These are phyloP conservation scores for Macaranga tanarius DNA, from an alignment of 441 rosid genomes.

Conservation along the genomic window DNA sequence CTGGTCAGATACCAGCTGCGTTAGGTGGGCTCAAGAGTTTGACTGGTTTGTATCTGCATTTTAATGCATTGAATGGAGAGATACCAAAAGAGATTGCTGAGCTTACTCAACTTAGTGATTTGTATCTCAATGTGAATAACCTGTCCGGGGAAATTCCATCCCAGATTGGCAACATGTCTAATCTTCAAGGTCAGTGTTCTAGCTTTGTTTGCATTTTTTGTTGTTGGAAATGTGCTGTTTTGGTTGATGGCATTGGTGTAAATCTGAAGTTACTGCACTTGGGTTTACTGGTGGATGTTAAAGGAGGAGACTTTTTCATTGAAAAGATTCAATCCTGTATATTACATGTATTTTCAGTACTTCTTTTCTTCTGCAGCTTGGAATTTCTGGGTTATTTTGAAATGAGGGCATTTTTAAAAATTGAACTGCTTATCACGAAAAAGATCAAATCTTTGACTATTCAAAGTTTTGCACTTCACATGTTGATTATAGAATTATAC, in stretches of 20 bases:
- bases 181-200: conserved; percentile 74
- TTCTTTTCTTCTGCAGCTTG: not conserved
- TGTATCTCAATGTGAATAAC: conserved; percentile 82
- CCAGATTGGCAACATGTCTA: conserved; percentile 60
- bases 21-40: conserved; percentile 68
- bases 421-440: not conserved
- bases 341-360: not conserved
- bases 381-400: not conserved
- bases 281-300: not conserved
- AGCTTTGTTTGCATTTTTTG: not conserved
- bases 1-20: conserved; percentile 64
- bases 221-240: not conserved
- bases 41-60: conserved; percentile 89
- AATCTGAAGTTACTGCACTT: not conserved
- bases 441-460: not conserved
- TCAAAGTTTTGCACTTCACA: not conserved
- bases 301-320: not conserved
- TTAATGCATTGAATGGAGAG: conserved; percentile 68
- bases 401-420: conserved; percentile 1
- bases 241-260: too few relatives aligned
- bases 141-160: conserved; percentile 79
- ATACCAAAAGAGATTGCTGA: conserved; percentile 73
- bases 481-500: not conserved
- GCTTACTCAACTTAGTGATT: conserved; percentile 59
- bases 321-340: conserved; percentile 16